Evolutionary conservation across 2,329 filamentous ascomycete species (phyloP).

Genomic region (Rugonectria rugulosa): DNA sequence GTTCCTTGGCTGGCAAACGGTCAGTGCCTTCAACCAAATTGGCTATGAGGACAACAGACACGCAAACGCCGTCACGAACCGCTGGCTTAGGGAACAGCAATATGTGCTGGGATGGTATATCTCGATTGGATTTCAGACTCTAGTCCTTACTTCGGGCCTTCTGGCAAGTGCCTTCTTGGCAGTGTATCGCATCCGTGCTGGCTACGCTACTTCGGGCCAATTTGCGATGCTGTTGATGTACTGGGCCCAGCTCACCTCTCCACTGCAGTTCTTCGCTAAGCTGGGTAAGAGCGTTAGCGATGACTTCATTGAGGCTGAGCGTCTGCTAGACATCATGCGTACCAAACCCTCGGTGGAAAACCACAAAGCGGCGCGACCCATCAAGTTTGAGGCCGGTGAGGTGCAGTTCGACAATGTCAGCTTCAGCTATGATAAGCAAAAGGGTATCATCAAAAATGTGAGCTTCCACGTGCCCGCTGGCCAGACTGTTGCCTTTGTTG

Average conservation of each 20-base stretch:
- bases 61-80: slow-evolving; percentile 55
- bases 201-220: slow-evolving; percentile 67
- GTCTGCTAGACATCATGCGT: slow-evolving; percentile 65
- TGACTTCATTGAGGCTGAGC: slow-evolving; percentile 65
- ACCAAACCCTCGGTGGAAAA: slow-evolving; percentile 63
- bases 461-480: slow-evolving; percentile 59
- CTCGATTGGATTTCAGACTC: slow-evolving; percentile 63
- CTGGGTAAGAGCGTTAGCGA: slow-evolving; percentile 64
- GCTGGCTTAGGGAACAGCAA: slow-evolving; percentile 48
- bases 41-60: slow-evolving; percentile 64
- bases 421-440: slow-evolving; percentile 68
- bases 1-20: slow-evolving; percentile 66
- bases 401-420: slow-evolving; percentile 63
- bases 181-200: slow-evolving; percentile 71
- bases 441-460: slow-evolving; percentile 63
- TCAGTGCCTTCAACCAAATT: slow-evolving; percentile 67
- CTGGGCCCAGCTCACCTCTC: slow-evolving; percentile 75
- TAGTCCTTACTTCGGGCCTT: slow-evolving; percentile 74
- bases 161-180: slow-evolving; percentile 68
- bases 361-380: slow-evolving; percentile 56
- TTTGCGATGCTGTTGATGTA: slow-evolving; percentile 78
- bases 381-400: slow-evolving; percentile 60
- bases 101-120: slow-evolving; percentile 54
- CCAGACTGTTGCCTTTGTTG: slow-evolving; percentile 66
- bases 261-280: slow-evolving; percentile 72